phyloP scores from a whole-genome alignment of 192 early-diverging fungal species.

The Coemansia sp. region DNA sequence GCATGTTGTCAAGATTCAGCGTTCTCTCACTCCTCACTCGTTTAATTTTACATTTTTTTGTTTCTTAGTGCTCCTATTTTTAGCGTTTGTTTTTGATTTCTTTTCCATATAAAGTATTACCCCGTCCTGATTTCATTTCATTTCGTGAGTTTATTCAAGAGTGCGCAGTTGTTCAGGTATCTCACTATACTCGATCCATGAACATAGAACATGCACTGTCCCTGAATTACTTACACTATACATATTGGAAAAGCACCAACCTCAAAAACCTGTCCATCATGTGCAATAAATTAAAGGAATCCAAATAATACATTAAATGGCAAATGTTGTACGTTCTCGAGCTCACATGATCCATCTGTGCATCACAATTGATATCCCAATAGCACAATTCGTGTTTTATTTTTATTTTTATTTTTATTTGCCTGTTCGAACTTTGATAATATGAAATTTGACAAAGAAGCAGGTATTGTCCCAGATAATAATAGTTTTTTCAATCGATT shows the following conservation, averaged over 20 bases:
- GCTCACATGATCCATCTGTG: not conserved
- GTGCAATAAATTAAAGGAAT: not conserved
- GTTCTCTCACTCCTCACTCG: not conserved
- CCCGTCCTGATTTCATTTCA: not conserved
- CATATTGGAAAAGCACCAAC: not conserved
- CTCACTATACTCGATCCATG: slow-evolving; percentile 11
- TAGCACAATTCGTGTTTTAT: not conserved
- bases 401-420: not conserved
- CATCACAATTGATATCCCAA: not conserved
- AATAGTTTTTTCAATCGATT: too few species aligned
- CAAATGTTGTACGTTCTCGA: not conserved
- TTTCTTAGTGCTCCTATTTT: not conserved
- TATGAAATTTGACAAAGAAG: not conserved
- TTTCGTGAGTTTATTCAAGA: not conserved
- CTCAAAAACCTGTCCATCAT: not conserved
- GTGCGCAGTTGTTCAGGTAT: slow-evolving; percentile 16
- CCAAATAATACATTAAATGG: not conserved
- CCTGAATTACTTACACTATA: not conserved
- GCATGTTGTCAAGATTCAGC: not conserved
- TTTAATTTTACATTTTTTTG: not conserved
- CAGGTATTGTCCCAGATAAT: too few species aligned
- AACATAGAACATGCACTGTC: not conserved
- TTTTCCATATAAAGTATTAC: not conserved
- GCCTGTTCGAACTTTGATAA: too few species aligned
- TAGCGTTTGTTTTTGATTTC: not conserved